These are phyloP conservation scores for Hysterium pulicare DNA, from an alignment of 2,329 filamentous ascomycete species.

Conservation along the genomic window DNA sequence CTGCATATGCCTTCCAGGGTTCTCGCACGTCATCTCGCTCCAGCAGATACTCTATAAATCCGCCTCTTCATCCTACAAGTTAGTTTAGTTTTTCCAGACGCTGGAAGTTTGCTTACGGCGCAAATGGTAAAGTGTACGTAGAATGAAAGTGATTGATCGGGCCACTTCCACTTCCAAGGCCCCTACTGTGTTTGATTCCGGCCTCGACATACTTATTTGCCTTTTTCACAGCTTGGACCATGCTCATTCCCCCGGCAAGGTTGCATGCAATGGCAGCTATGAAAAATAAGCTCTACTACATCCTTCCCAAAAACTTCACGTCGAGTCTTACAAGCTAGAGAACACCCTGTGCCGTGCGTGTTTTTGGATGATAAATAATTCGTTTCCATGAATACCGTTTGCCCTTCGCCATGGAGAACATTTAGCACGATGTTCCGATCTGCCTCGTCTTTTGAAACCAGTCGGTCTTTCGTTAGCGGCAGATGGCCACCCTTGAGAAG, in stretches of 20 bases:
- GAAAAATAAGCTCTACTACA: not conserved
- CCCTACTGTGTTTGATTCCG: constrained; percentile 63
- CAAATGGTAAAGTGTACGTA: constrained; percentile 63
- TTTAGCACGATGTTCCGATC: constrained; percentile 71
- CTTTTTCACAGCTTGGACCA: constrained; percentile 60
- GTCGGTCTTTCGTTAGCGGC: constrained; percentile 66
- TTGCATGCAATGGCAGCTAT: constrained; percentile 72
- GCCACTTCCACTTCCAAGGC: constrained; percentile 64
- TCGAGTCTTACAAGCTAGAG: constrained; percentile 71
- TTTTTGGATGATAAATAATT: constrained; percentile 70
- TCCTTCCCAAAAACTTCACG: not conserved
- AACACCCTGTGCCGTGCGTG: constrained; percentile 94
- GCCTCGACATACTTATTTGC: constrained; percentile 70
- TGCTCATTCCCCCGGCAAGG: constrained; percentile 56
- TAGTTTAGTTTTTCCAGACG: constrained; percentile 38
- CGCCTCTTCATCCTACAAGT: constrained; percentile 48
- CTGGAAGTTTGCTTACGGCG: constrained; percentile 47
- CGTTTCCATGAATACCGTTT: constrained; percentile 63
- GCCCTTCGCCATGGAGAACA: constrained; percentile 63
- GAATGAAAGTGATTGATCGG: constrained; percentile 80
- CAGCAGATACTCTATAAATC: constrained; percentile 80
- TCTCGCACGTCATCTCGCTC: constrained; percentile 68
- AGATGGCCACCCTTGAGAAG: constrained; percentile 88
- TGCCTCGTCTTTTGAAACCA: constrained; percentile 54
- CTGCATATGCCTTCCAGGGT: constrained; percentile 71